phyloP scores from a whole-genome alignment of 805 yeast genomes.

The baker's yeast (Saccharomyces cerevisiae) region DNA sequence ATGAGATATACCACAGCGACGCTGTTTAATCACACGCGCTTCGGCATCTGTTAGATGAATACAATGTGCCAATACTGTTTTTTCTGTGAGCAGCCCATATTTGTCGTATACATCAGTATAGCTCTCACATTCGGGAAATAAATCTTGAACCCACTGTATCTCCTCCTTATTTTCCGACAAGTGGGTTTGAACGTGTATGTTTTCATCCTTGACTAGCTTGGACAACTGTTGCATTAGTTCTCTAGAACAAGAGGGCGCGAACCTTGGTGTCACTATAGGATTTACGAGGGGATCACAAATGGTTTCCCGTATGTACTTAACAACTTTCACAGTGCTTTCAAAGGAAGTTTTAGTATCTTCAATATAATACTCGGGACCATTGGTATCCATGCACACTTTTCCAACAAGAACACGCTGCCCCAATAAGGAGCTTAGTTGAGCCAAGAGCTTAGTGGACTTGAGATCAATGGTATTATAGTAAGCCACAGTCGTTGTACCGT shows the following conservation, averaged over 20 bases:
- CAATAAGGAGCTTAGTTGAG: conserved; percentile 51
- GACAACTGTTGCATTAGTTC: conserved; percentile 60
- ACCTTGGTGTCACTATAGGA: conserved; percentile 86
- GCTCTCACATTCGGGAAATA: conserved; percentile 61
- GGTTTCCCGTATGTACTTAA: conserved; percentile 48
- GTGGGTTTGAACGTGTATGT: conserved; percentile 80
- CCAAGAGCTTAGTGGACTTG: conserved; percentile 66
- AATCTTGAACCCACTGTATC: conserved; percentile 57
- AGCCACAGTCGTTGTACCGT: conserved; percentile 89
- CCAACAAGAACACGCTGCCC: conserved; percentile 92
- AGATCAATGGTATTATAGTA: conserved; percentile 86
- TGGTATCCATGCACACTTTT: conserved; percentile 86
- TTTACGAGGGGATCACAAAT: conserved; percentile 45
- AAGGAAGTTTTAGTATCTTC: conserved; percentile 52
- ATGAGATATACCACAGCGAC: conserved; percentile 71
- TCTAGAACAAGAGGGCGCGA: conserved; percentile 80
- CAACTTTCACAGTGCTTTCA: conserved; percentile 45
- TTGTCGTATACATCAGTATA: conserved; percentile 75
- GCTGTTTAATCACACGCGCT: conserved; percentile 43
- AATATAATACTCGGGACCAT: conserved; percentile 63
- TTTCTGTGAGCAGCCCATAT: conserved; percentile 48
- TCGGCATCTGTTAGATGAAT: conserved; percentile 66
- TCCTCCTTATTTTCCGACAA: conserved; percentile 75
- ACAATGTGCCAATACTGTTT: conserved; percentile 85
- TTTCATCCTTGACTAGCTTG: conserved; percentile 37